Percentiles rank a stretch among this genome's conserved stretches.
These are phyloP conservation scores for Flueggea neowawraea DNA, from an alignment of 441 rosid genomes.

Conservation along the genomic window DNA sequence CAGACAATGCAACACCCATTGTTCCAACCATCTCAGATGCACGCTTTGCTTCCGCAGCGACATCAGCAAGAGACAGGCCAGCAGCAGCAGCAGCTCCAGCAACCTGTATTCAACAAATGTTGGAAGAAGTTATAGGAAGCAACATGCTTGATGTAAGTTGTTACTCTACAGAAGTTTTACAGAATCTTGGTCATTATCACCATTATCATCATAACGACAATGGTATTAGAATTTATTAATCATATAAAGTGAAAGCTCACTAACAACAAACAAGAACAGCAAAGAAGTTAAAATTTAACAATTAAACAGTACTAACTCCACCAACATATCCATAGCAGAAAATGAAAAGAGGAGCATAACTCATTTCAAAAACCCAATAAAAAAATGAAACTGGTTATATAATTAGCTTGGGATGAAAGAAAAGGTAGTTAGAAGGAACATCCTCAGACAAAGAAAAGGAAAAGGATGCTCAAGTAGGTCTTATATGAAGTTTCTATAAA, in stretches of 20 bases:
- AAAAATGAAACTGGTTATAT: no score
- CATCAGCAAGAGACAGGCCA: slow-evolving; percentile 77
- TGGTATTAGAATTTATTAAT: background rate
- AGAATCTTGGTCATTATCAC: no score
- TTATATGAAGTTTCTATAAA: no score
- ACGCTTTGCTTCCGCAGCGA: slow-evolving; percentile 80
- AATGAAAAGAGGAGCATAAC: no score
- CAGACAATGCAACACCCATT: slow-evolving; percentile 96
- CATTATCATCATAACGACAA: background rate
- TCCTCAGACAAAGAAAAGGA: no score
- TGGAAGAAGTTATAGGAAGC: slow-evolving; percentile 9
- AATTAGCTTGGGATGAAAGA: no score
- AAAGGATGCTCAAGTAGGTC: no score
- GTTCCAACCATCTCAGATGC: slow-evolving; percentile 94
- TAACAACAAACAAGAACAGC: no score
- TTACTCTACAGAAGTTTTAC: background rate
- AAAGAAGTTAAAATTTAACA: no score
- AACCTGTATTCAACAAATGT: slow-evolving; percentile 47
- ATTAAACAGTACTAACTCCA: background rate
- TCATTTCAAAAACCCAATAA: no score
- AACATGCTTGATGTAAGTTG: background rate
- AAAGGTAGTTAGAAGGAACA: no score
- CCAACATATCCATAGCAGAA: no score
- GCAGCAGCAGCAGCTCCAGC: slow-evolving; percentile 99
- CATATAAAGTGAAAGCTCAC: background rate